Evolutionary conservation across 1,139 yeast genomes (phyloP).

Genomic region (Yamadazyma sp.): DNA sequence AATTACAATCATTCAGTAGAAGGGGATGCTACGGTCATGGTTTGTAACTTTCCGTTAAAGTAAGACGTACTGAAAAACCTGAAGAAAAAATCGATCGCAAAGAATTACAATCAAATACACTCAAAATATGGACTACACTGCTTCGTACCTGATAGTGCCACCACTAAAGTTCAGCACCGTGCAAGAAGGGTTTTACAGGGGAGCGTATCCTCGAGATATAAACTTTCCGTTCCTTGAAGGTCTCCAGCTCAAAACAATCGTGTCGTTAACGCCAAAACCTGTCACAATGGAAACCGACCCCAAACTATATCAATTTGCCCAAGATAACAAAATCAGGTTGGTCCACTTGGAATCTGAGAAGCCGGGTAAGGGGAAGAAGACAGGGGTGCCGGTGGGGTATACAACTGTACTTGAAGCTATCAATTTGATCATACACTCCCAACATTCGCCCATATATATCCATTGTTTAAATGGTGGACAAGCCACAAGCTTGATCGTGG

Average conservation of each 20-base stretch:
- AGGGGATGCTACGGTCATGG: too few relatives aligned
- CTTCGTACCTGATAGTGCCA: constrained; percentile 57
- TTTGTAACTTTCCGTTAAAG: too few relatives aligned
- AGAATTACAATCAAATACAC: background rate
- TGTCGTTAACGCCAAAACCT: constrained; percentile 79
- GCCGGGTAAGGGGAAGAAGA: constrained; percentile 72
- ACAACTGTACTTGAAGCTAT: constrained; percentile 60
- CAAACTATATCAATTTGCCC: constrained; percentile 51
- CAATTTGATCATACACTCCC: constrained; percentile 57
- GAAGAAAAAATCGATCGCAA: background rate
- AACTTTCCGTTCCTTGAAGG: constrained; percentile 73
- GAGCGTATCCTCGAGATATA: constrained; percentile 80
- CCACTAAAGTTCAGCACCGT: constrained; percentile 78
- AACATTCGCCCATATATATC: constrained; percentile 69
- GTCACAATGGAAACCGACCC: constrained; percentile 55
- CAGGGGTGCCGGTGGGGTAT: constrained; percentile 77
- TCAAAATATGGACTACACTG: constrained; percentile 17
- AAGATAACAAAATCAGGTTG: constrained; percentile 44
- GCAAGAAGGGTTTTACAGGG: constrained; percentile 72
- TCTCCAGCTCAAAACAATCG: constrained; percentile 65
- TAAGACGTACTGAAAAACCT: too few relatives aligned
- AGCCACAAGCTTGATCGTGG: constrained; percentile 78
- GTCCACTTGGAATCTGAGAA: constrained; percentile 68
- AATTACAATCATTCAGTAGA: too few relatives aligned
- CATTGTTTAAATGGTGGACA: constrained; percentile 93